These are phyloP conservation scores for Candida awuae DNA, from an alignment of 805 yeast species.

Conservation along the genomic window DNA sequence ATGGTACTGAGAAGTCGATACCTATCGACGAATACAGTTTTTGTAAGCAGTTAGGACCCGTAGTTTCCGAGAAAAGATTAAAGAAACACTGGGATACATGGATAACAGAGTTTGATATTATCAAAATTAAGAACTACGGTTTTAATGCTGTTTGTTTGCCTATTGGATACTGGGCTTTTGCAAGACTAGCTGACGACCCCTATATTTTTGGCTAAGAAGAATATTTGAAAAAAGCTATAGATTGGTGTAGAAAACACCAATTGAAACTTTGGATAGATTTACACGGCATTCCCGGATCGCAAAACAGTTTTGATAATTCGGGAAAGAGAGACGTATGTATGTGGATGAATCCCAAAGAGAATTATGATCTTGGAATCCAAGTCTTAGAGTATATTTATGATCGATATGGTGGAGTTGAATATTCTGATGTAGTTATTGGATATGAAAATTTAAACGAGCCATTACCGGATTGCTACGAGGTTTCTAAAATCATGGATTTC, in stretches of 20 bases:
- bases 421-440: conserved; percentile 55
- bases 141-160: conserved; percentile 70
- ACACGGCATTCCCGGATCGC: conserved; percentile 80
- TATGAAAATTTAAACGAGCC: conserved; percentile 71
- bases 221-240: conserved; percentile 56
- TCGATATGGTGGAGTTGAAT: conserved; percentile 43
- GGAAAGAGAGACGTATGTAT: conserved; percentile 49
- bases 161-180: conserved; percentile 77
- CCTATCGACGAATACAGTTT: conserved; percentile 58
- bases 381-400: conserved; percentile 42
- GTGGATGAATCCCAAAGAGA: conserved; percentile 35
- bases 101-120: conserved; percentile 52
- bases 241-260: conserved; percentile 55
- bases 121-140: conserved; percentile 42
- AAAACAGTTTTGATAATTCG: conserved; percentile 79
- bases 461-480: conserved; percentile 43
- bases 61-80: conserved; percentile 35
- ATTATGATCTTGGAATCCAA: conserved; percentile 41
- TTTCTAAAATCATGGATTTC: conserved; percentile 34
- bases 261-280: conserved; percentile 68
- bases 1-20: conserved; percentile 22
- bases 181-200: conserved; percentile 43
- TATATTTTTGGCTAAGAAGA: conserved; percentile 58
- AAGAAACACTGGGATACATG: conserved; percentile 49
- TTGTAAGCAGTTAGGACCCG: conserved; percentile 41